Conservation (phyloP, 2,329 filamentous ascomycete genomes). For the Bipolaris cookei region DNA sequence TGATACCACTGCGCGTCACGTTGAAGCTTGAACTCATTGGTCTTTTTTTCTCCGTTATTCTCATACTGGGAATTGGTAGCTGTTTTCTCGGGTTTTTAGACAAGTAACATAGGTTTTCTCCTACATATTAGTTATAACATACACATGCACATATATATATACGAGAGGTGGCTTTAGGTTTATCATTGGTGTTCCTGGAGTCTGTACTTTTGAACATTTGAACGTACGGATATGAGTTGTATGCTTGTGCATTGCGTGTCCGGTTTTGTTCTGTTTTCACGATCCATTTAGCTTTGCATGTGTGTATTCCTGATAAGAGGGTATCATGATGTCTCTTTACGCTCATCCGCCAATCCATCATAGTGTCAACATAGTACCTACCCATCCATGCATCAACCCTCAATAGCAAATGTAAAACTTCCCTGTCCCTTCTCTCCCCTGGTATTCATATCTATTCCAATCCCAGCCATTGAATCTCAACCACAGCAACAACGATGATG, state of each 20-base stretch:
- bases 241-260: no score
- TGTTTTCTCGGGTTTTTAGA: background rate
- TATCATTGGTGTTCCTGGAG: no score
- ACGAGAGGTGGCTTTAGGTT: background rate
- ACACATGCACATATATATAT: background rate
- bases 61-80: background rate
- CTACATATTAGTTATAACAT: background rate
- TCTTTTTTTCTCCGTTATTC: background rate
- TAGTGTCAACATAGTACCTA: background rate
- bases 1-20: slow-evolving; percentile 14
- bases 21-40: slow-evolving; percentile 2
- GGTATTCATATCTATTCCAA: background rate
- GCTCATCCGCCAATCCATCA: background rate
- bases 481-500: background rate
- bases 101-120: background rate
- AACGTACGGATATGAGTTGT: no score
- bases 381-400: background rate
- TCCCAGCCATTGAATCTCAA: background rate
- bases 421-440: background rate
- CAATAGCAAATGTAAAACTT: background rate
- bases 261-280: no score
- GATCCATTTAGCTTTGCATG: background rate
- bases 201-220: background rate
- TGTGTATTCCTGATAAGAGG: background rate
- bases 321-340: slow-evolving; percentile 2